Conservation (phyloP, 257 asterid species). For the Cynanchum wilfordii region DNA sequence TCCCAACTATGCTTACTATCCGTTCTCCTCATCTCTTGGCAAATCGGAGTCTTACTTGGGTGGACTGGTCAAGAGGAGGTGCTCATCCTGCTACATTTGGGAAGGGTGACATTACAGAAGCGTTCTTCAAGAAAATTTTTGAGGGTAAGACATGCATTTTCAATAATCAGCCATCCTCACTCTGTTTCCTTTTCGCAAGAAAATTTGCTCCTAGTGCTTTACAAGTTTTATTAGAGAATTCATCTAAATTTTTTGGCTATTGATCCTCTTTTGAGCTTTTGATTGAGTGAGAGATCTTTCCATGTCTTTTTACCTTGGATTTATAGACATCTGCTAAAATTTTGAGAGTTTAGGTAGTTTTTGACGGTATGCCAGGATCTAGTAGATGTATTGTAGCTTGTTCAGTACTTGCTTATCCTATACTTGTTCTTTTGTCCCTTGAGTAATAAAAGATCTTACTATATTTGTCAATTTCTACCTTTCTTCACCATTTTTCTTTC, state of each 20-base stretch:
- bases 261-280: conserved; percentile 24
- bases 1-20: conserved; percentile 60
- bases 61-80: conserved; percentile 93
- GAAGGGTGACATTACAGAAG: conserved; percentile 39
- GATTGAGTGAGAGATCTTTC: background rate
- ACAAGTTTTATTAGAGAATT: conserved; percentile 49
- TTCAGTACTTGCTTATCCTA: no score
- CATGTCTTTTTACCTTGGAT: background rate
- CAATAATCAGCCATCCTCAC: conserved; percentile 59
- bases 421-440: background rate
- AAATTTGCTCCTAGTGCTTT: conserved; percentile 80
- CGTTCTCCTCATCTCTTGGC: conserved; percentile 66
- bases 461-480: background rate
- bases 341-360: background rate
- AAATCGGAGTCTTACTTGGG: conserved; percentile 74
- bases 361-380: background rate
- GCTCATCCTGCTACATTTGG: conserved; percentile 91
- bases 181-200: conserved; percentile 76
- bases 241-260: conserved; percentile 54
- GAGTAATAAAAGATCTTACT: no score
- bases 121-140: conserved; percentile 48
- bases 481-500: background rate
- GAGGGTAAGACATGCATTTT: conserved; percentile 40
- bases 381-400: no score
- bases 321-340: conserved; percentile 5